Evolutionary conservation across 441 rosid genomes (phyloP).

Genomic region (Syzygium syzygioides): DNA sequence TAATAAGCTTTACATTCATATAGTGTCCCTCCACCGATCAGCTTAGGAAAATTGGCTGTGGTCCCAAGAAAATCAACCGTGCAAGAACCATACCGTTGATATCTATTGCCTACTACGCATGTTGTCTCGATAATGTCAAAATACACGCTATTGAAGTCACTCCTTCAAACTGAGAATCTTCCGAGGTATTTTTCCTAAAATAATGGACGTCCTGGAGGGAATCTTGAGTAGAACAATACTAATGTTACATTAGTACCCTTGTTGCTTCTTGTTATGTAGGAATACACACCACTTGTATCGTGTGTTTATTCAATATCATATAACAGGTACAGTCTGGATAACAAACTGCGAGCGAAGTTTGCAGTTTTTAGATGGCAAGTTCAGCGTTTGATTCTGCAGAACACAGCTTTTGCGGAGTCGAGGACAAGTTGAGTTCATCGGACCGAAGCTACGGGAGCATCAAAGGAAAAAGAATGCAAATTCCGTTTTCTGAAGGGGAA

Average conservation of each 20-base stretch:
- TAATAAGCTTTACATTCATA: too few relatives aligned
- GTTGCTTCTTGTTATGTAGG: background rate
- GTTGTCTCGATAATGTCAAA: background rate
- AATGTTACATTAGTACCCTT: background rate
- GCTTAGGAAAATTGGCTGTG: background rate
- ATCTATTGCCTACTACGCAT: background rate
- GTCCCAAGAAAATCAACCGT: background rate
- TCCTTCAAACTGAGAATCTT: background rate
- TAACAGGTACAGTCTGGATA: background rate
- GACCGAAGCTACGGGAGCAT: background rate
- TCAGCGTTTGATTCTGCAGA: slow-evolving; percentile 11
- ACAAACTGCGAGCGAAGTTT: background rate
- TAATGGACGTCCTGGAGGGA: background rate
- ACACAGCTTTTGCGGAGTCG: slow-evolving; percentile 1
- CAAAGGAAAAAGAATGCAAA: background rate
- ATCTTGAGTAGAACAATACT: background rate
- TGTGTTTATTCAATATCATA: background rate
- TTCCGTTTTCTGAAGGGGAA: background rate
- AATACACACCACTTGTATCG: background rate
- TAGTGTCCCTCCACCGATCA: background rate
- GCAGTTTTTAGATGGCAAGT: slow-evolving; percentile 12
- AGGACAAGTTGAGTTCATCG: slow-evolving; percentile 17
- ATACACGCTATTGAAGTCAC: background rate
- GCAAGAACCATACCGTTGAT: background rate
- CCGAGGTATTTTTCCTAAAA: background rate